phyloP scores from a whole-genome alignment of 2,329 filamentous ascomycete genomes.

The Hypoxylon sp. region DNA sequence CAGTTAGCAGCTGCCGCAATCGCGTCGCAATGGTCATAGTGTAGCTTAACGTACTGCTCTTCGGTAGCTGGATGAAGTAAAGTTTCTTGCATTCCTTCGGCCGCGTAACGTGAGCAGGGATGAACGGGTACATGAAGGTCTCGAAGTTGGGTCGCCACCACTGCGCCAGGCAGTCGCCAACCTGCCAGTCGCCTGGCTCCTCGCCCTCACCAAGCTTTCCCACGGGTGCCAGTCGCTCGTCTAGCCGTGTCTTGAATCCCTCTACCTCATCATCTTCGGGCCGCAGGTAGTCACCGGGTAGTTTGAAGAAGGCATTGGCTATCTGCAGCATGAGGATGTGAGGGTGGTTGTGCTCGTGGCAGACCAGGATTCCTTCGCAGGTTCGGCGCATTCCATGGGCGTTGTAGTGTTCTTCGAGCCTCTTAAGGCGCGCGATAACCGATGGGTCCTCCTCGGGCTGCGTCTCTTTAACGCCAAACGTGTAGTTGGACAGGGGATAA shows the following conservation, averaged over 20 bases:
- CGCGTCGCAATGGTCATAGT: too few species aligned
- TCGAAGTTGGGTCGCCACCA: slow-evolving; percentile 99
- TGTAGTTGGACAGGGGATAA: slow-evolving; percentile 97
- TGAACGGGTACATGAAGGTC: slow-evolving; percentile 99
- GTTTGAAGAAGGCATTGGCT: slow-evolving; percentile 98
- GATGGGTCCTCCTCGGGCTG: slow-evolving; percentile 98
- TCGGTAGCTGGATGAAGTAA: slow-evolving; percentile 93
- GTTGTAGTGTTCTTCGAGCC: slow-evolving; percentile 94
- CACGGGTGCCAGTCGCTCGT: slow-evolving; percentile 93
- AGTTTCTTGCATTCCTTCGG: slow-evolving; percentile 99
- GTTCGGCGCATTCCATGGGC: slow-evolving; percentile 96
- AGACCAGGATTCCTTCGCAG: slow-evolving; percentile 95
- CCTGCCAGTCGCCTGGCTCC: slow-evolving; percentile 86
- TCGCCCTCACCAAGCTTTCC: slow-evolving; percentile 85
- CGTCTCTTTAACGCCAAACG: slow-evolving; percentile 97
- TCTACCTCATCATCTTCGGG: slow-evolving; percentile 90
- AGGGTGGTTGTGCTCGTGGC: slow-evolving; percentile 98
- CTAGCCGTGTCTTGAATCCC: slow-evolving; percentile 92
- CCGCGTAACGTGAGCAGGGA: slow-evolving; percentile 92
- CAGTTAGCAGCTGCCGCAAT: slow-evolving; percentile 40
- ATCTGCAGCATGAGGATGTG: slow-evolving; percentile 99
- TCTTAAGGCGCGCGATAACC: slow-evolving; percentile 88
- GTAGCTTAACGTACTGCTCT: slow-evolving; percentile 74
- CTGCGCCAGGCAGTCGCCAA: slow-evolving; percentile 93
- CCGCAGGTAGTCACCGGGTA: slow-evolving; percentile 93